Percentiles rank a stretch among this genome's conserved stretches.
Conservation (phyloP, 2,329 filamentous ascomycete species). For the Paramyrothecium roridum region DNA sequence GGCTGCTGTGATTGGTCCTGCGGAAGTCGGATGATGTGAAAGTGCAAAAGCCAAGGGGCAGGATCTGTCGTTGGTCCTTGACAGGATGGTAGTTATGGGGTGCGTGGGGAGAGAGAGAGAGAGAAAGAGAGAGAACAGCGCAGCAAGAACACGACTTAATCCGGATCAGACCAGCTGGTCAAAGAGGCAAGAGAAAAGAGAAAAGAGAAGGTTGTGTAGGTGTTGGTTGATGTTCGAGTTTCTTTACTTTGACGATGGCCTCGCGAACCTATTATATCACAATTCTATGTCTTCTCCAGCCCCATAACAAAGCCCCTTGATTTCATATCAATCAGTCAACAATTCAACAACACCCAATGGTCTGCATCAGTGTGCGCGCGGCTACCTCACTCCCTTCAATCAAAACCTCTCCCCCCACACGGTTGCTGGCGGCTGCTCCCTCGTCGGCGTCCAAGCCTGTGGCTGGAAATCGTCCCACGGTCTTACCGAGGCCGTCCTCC, state of each 20-base stretch:
- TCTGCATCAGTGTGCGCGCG: constrained; percentile 1
- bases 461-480: background rate
- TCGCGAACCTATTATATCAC: background rate
- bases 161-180: background rate
- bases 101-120: background rate
- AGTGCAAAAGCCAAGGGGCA: too few species aligned
- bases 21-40: too few species aligned
- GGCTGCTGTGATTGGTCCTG: too few species aligned
- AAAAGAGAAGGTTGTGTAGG: too few species aligned
- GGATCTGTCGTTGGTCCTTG: too few species aligned
- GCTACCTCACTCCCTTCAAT: background rate
- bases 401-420: background rate
- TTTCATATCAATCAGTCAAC: background rate
- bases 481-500: background rate
- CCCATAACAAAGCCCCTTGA: background rate
- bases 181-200: background rate
- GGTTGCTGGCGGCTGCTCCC: background rate
- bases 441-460: background rate
- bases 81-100: background rate
- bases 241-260: background rate
- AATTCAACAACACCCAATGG: background rate
- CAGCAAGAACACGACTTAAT: background rate
- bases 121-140: background rate
- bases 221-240: background rate
- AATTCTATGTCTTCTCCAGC: background rate